Evolutionary conservation across 106 monocot genomes (phyloP).

Genomic region (Triglochin maritima): DNA sequence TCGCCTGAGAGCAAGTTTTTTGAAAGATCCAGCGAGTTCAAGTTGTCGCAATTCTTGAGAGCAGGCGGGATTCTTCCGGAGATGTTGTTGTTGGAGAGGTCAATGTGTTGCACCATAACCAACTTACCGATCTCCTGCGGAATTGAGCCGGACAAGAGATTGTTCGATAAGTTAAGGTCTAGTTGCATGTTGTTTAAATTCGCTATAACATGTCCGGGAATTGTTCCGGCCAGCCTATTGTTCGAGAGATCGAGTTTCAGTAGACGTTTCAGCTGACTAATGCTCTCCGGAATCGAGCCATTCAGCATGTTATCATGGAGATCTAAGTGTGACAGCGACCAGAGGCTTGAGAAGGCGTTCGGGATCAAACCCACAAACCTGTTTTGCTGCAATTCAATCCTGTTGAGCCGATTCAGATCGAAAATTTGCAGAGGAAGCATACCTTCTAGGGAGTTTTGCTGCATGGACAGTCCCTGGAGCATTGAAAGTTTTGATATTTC

Average conservation of each 20-base stretch:
- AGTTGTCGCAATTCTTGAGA: conserved; percentile 51
- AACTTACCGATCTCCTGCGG: conserved; percentile 46
- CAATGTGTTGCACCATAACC: conserved; percentile 62
- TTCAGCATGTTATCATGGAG: conserved; percentile 57
- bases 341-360: conserved; percentile 40
- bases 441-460: conserved; percentile 41
- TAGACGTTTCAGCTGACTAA: conserved; percentile 33
- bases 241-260: conserved; percentile 58
- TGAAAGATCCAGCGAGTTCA: conserved; percentile 55
- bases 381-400: conserved; percentile 34
- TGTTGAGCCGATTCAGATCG: conserved; percentile 30
- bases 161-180: conserved; percentile 58
- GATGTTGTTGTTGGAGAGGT: conserved; percentile 69
- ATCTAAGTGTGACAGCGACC: conserved; percentile 43
- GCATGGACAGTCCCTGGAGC: conserved; percentile 42
- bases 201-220: conserved; percentile 39
- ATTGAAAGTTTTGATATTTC: conserved; percentile 44
- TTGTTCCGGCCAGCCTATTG: conserved; percentile 50
- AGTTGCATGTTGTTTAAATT: conserved; percentile 45
- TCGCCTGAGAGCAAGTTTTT: conserved; percentile 41
- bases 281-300: conserved; percentile 49
- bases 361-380: conserved; percentile 45
- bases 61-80: conserved; percentile 46
- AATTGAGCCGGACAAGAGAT: conserved; percentile 41
- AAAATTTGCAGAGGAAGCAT: conserved; percentile 38